A percentile compares a stretch with the other conserved stretches of the same genome.
Conservation (phyloP, 1,284 basidiomycete genomes). For the Boletus sp. region DNA sequence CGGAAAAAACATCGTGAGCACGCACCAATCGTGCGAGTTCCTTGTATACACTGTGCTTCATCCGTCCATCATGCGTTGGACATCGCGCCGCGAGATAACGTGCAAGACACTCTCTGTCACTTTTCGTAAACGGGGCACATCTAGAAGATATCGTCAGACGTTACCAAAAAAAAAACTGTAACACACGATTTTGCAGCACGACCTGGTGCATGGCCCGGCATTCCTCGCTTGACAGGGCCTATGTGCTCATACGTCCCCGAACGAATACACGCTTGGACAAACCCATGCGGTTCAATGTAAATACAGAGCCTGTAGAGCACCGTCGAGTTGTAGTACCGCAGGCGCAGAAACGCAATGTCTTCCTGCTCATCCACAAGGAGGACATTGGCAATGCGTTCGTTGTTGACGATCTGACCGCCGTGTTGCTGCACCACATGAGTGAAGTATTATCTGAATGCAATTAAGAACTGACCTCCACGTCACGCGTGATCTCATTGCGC, state of each 20-base stretch:
- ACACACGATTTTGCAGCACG: too few relatives aligned
- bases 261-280: conserved; percentile 30
- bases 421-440: conserved; percentile 16
- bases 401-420: conserved; percentile 25
- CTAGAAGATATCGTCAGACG: conserved; percentile 17
- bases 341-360: conserved; percentile 28
- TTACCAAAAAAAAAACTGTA: too few relatives aligned
- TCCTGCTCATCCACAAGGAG: conserved; percentile 37
- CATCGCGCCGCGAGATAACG: conserved; percentile 33
- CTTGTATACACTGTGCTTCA: conserved; percentile 48
- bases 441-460: background rate
- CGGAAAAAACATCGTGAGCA: background rate
- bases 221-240: conserved; percentile 13
- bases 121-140: conserved; percentile 30
- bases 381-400: conserved; percentile 31
- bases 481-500: conserved; percentile 18
- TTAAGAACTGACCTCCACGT: conserved; percentile 19
- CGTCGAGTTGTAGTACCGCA: conserved; percentile 31
- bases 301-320: conserved; percentile 22
- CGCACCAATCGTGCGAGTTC: conserved; percentile 45
- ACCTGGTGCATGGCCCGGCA: conserved; percentile 31
- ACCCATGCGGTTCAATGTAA: conserved; percentile 30
- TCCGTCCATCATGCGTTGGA: conserved; percentile 41
- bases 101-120: conserved; percentile 29
- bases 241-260: conserved; percentile 20